phyloP scores from a whole-genome alignment of 805 yeast genomes.

The Sugiyamaella lignohabitans region DNA sequence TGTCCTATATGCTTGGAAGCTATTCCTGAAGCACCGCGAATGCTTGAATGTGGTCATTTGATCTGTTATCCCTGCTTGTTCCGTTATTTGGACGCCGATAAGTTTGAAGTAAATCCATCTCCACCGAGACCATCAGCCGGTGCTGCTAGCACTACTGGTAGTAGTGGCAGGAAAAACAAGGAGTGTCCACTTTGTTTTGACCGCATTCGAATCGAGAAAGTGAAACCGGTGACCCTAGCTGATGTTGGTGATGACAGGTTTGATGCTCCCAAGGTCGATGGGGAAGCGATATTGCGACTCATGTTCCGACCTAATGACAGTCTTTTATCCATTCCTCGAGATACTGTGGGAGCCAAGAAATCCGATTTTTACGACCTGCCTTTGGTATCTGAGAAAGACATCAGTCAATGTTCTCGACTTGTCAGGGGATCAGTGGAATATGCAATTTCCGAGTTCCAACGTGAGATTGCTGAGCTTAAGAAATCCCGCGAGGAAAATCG shows the following conservation, averaged over 20 bases:
- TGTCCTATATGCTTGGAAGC: slow-evolving; percentile 92
- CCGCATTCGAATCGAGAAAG: slow-evolving; percentile 45
- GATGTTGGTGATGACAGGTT: slow-evolving; percentile 45
- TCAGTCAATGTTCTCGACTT: slow-evolving; percentile 51
- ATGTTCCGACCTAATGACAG: slow-evolving; percentile 43
- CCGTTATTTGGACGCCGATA: slow-evolving; percentile 55
- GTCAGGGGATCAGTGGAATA: slow-evolving; percentile 58
- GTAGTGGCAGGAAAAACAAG: slow-evolving; percentile 36
- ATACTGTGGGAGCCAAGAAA: background rate
- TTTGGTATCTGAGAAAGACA: slow-evolving; percentile 4
- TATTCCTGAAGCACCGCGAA: slow-evolving; percentile 83
- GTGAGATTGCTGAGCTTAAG: slow-evolving; percentile 52
- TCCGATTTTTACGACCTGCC: slow-evolving; percentile 12
- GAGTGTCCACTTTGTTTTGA: slow-evolving; percentile 81
- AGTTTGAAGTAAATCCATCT: slow-evolving; percentile 24
- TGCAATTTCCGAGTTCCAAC: slow-evolving; percentile 46
- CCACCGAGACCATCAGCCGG: slow-evolving; percentile 26
- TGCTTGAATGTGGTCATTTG: slow-evolving; percentile 92
- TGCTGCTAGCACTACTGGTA: background rate
- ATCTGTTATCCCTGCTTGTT: slow-evolving; percentile 79
- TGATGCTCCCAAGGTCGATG: slow-evolving; percentile 52
- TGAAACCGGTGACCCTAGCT: slow-evolving; percentile 53
- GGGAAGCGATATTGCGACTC: slow-evolving; percentile 52
- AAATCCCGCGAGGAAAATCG: slow-evolving; percentile 50
- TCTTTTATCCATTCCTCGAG: slow-evolving; percentile 20